These are phyloP conservation scores for Thoreauomyces humboldtii DNA, from an alignment of 192 early-diverging fungal genomes.

Conservation along the genomic window DNA sequence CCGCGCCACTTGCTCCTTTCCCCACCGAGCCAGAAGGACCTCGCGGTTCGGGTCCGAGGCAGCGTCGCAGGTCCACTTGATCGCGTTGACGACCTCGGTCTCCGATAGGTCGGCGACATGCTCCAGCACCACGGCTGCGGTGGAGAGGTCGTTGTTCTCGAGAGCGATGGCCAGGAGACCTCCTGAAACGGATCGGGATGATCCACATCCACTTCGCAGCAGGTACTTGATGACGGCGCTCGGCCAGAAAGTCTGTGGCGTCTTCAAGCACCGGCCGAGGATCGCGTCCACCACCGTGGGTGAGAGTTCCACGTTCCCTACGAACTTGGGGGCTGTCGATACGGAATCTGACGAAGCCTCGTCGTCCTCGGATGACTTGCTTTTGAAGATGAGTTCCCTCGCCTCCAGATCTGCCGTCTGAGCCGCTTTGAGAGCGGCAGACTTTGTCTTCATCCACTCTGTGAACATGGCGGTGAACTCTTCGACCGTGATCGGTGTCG, in stretches of 20 bases:
- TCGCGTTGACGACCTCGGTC: slow-evolving; percentile 6
- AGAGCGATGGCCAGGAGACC: slow-evolving; percentile 3
- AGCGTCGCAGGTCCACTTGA: slow-evolving; percentile 7
- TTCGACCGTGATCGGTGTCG: not conserved
- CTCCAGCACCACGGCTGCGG: not conserved
- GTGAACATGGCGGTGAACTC: slow-evolving; percentile 6
- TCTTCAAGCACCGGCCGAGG: not conserved
- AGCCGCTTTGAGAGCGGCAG: no score
- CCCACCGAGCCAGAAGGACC: no score
- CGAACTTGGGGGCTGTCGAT: no score
- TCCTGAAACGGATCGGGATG: not conserved
- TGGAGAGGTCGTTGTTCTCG: slow-evolving; percentile 3
- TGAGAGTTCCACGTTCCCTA: no score
- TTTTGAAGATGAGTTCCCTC: no score
- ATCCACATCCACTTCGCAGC: not conserved
- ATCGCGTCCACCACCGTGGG: slow-evolving; percentile 1
- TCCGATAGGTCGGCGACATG: slow-evolving; percentile 2
- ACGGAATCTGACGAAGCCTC: no score
- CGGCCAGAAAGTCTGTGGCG: slow-evolving; percentile 14
- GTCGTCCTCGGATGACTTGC: no score
- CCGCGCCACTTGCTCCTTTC: no score
- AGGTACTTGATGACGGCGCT: slow-evolving; percentile 5
- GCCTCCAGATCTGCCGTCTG: no score
- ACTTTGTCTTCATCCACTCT: slow-evolving; percentile 24
- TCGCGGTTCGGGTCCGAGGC: no score